phyloP scores from a whole-genome alignment of 345 rosid genomes.

The Camelina laxa region DNA sequence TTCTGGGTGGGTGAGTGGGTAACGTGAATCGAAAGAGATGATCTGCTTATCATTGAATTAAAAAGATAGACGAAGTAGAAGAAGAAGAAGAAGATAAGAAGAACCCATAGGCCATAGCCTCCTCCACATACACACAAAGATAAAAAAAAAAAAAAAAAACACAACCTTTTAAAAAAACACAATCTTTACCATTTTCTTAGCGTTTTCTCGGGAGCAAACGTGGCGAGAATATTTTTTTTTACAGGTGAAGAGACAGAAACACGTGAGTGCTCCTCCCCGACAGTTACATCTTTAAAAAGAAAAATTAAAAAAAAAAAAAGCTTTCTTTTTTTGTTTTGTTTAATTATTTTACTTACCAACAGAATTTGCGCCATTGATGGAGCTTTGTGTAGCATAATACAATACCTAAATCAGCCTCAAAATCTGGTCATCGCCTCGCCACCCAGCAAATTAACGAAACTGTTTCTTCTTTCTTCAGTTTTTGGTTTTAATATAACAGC shows the following conservation, averaged over 20 bases:
- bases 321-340: not conserved
- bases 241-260: constrained; percentile 49
- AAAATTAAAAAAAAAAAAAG: too few species aligned
- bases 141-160: not conserved
- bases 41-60: constrained; percentile 31
- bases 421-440: constrained; percentile 25
- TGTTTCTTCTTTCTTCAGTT: not conserved
- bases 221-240: constrained; percentile 41
- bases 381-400: not conserved
- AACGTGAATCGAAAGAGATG: constrained; percentile 29
- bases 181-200: not conserved
- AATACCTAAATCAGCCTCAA: not conserved
- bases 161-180: not conserved
- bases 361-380: constrained; percentile 37
- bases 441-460: not conserved
- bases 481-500: not conserved
- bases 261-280: constrained; percentile 34
- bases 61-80: not conserved
- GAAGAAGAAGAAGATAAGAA: constrained; percentile 35
- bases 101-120: constrained; percentile 9
- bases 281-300: constrained; percentile 17
- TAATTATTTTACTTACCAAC: constrained; percentile 18
- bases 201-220: constrained; percentile 43
- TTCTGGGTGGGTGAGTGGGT: not conserved
- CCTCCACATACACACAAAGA: constrained; percentile 37